Conservation (phyloP, 352 stramenopile genomes). For the Pythium chondricola region DNA sequence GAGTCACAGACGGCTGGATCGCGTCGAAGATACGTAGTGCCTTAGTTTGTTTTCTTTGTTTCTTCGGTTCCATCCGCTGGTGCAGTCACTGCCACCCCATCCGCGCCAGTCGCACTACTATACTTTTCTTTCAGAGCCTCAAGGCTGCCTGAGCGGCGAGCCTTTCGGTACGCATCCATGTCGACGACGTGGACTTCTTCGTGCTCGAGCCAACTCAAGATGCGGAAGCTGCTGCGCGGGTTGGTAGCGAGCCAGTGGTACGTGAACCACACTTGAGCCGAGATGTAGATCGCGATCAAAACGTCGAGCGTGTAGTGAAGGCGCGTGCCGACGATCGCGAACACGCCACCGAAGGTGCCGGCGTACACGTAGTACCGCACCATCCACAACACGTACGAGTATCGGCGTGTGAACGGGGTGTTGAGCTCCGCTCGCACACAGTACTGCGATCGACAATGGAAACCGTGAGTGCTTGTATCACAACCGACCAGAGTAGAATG, state of each 20-base stretch:
- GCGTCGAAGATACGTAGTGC: too few species aligned
- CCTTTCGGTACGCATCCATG: slow-evolving; percentile 71
- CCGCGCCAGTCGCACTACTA: slow-evolving; percentile 1
- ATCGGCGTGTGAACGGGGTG: slow-evolving; percentile 78
- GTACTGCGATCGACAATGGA: slow-evolving; percentile 39
- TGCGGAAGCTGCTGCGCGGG: slow-evolving; percentile 44
- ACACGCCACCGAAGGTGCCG: slow-evolving; percentile 52
- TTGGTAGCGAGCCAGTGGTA: slow-evolving; percentile 79
- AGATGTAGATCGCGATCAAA: slow-evolving; percentile 85
- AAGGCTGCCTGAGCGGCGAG: slow-evolving; percentile 45
- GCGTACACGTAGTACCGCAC: slow-evolving; percentile 77
- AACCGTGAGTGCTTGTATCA: background rate
- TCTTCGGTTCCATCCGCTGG: background rate
- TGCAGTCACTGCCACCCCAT: background rate
- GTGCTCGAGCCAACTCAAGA: slow-evolving; percentile 81
- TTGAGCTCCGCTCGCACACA: slow-evolving; percentile 74
- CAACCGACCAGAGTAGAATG: background rate
- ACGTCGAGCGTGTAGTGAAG: slow-evolving; percentile 86
- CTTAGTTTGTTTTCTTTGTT: slow-evolving; percentile 8
- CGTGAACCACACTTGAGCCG: slow-evolving; percentile 75
- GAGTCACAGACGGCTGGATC: too few species aligned
- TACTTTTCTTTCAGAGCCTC: slow-evolving; percentile 20
- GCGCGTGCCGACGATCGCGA: slow-evolving; percentile 79
- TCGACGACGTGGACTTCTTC: slow-evolving; percentile 78
- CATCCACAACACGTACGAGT: slow-evolving; percentile 69